Conservation (phyloP, 2,329 filamentous ascomycete genomes). For the Alternaria arbusti region DNA sequence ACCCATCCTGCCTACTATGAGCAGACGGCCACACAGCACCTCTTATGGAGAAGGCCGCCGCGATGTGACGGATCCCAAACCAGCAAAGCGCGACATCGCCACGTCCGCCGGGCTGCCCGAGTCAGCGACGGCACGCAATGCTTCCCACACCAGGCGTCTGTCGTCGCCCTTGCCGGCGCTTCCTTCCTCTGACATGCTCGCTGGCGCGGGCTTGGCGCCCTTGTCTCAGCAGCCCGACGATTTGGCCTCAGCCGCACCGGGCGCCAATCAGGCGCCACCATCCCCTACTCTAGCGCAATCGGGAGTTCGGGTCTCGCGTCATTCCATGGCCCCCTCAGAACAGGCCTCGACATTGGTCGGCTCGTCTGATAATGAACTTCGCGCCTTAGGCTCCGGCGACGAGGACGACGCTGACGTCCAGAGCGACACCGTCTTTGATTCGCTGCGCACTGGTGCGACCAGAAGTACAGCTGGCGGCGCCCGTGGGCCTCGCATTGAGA, state of each 20-base stretch:
- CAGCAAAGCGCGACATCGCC: constrained; percentile 38
- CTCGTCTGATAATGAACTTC: constrained; percentile 69
- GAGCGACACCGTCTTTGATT: constrained; percentile 80
- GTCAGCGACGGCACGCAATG: constrained; percentile 17
- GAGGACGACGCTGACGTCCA: constrained; percentile 81
- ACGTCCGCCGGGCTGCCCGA: constrained; percentile 31
- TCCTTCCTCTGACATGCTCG: constrained; percentile 18
- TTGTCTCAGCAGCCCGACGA: constrained; percentile 42
- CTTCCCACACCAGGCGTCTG: constrained; percentile 11
- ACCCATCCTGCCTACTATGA: constrained; percentile 47
- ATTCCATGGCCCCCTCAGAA: constrained; percentile 65
- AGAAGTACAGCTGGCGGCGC: constrained; percentile 66
- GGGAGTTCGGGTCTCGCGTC: constrained; percentile 55
- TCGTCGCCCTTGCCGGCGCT: constrained; percentile 37
- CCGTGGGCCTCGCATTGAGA: constrained; percentile 75
- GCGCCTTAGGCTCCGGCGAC: constrained; percentile 70
- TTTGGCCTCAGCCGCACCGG: constrained; percentile 35
- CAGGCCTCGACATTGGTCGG: constrained; percentile 70
- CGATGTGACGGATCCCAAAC: constrained; percentile 42
- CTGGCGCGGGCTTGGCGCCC: constrained; percentile 35
- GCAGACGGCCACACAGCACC: constrained; percentile 44
- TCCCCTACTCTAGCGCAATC: constrained; percentile 45
- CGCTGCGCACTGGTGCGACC: constrained; percentile 73
- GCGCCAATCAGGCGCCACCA: constrained; percentile 43
- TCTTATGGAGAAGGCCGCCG: constrained; percentile 48